Evolutionary conservation across 1,284 basidiomycete genomes (phyloP), one percentile per base, ranked within the genome.

Genomic region (Ustilago cynodontis): DNA sequence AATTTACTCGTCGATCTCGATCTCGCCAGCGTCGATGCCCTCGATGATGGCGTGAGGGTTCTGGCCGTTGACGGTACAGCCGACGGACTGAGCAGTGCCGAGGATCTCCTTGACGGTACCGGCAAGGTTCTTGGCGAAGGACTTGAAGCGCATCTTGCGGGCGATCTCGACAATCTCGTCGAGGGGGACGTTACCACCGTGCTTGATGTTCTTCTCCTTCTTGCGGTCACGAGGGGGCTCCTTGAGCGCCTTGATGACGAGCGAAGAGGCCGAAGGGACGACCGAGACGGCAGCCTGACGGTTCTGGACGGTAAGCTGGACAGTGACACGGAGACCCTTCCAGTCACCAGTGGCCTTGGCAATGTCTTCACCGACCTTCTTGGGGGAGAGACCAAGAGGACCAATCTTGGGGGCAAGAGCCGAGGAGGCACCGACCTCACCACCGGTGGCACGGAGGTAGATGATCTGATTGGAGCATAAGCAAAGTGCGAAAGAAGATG

Each of bases 301-400:
- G 89, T 99, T 99, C 91, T 99, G 97, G 87, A 99, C 98, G 70
- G 96, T 99, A 75, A 99, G 91, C 88, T 99, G 95, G 81, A 98
- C 94, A 81, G 97, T 99, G 75, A 99, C 97, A 74, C 95, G 94
- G 86, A 99, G 94, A 90, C 97, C 97, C 89, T 99, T 99, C 97
- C 97, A 99, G 88, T 93, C 93, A 71, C 92, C 91, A 76, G 97
- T 98, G 74, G 97, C 96, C 89, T 99, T 99, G 86, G 97, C 97
- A 87, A 99, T 99, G 89, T 99, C 97, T 93, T 99, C 97, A 89
- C 97, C 97, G 89, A 99, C 95, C 90, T 99, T 99, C 91, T 99
- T 99, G 87, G 97, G 96, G 70, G 97, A 98, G 86, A 99, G 90
- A 94, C 96, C 96, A 85, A 99, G 92, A 89, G 97, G 97, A 91